A percentile compares a stretch with the other conserved stretches of the same genome.
Evolutionary conservation across 768 basidiomycete species (phyloP).

Genomic region (Fibroporia radiculosa): DNA sequence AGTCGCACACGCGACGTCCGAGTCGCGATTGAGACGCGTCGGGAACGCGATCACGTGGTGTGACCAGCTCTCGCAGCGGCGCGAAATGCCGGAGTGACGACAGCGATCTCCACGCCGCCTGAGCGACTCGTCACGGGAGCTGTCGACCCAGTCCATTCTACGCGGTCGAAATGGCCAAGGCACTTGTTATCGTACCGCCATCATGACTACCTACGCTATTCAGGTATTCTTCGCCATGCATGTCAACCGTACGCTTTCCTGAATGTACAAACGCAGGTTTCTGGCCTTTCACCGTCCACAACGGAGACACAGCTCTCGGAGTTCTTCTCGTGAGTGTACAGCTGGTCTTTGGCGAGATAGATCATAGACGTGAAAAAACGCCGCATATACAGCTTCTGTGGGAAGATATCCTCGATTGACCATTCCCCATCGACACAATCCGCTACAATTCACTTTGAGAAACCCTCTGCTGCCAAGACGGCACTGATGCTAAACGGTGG

Average conservation of each 20-base stretch:
- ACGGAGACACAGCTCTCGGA: conserved; percentile 63
- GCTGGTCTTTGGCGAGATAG: not conserved
- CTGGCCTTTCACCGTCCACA: conserved; percentile 59
- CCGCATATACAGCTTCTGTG: conserved; percentile 61
- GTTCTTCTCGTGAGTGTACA: conserved; percentile 63
- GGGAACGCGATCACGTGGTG: too few relatives aligned
- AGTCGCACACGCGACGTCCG: too few relatives aligned
- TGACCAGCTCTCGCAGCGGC: too few relatives aligned
- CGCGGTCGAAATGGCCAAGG: not conserved
- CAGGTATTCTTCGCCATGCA: conserved; percentile 7
- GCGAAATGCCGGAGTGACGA: too few relatives aligned
- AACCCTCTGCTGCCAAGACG: conserved; percentile 75
- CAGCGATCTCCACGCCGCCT: too few relatives aligned
- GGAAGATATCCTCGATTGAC: conserved; percentile 73
- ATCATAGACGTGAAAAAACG: conserved; percentile 7
- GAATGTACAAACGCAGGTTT: conserved; percentile 47
- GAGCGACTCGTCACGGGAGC: not conserved
- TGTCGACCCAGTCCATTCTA: not conserved
- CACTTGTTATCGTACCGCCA: conserved; percentile 1
- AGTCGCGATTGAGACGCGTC: too few relatives aligned
- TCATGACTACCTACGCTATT: conserved; percentile 17
- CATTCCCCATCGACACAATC: conserved; percentile 34
- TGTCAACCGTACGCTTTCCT: not conserved
- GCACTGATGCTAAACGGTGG: conserved; percentile 82
- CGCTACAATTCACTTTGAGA: conserved; percentile 82